Percentiles rank a stretch among this genome's conserved stretches.
phyloP scores from a whole-genome alignment of 139 green algal species.

The Eudorina sp. region DNA sequence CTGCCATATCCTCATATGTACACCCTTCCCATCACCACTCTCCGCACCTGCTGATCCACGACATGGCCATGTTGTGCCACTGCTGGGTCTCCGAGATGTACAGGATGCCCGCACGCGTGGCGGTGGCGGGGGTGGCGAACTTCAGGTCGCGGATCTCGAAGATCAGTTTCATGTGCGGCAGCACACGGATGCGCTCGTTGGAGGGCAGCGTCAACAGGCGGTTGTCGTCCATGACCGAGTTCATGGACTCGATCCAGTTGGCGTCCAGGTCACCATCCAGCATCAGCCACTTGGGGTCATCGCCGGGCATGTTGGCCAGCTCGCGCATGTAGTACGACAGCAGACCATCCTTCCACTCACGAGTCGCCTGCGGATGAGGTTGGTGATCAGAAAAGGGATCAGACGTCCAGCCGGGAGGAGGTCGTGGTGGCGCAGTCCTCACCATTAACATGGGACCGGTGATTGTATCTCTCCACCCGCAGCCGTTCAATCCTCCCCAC shows the following conservation, averaged over 20 bases:
- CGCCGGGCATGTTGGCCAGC: conserved; percentile 86
- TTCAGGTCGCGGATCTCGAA: conserved; percentile 91
- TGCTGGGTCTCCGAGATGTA: conserved; percentile 87
- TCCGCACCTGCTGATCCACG: conserved; percentile 63
- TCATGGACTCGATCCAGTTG: conserved; percentile 95
- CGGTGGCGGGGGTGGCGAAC: conserved; percentile 89
- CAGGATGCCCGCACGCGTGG: conserved; percentile 89
- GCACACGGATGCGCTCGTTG: conserved; percentile 91
- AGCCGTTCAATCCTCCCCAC: too few relatives aligned
- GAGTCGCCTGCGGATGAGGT: conserved; percentile 65
- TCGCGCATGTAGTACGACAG: conserved; percentile 92
- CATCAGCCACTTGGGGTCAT: conserved; percentile 92
- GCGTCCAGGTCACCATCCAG: conserved; percentile 91
- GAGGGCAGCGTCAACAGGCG: conserved; percentile 88
- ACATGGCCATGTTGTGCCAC: conserved; percentile 89
- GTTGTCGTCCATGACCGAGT: conserved; percentile 93
- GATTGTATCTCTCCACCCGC: too few relatives aligned
- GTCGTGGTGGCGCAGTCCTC: too few relatives aligned
- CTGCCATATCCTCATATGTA: too few relatives aligned
- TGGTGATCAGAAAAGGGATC: too few relatives aligned
- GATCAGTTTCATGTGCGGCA: conserved; percentile 92
- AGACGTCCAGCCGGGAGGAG: too few relatives aligned
- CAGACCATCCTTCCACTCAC: conserved; percentile 93
- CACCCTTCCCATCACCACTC: too few relatives aligned
- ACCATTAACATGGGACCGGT: too few relatives aligned